These are phyloP conservation scores for Hibiscus syriacus DNA, from an alignment of 345 rosid species.

Conservation along the genomic window DNA sequence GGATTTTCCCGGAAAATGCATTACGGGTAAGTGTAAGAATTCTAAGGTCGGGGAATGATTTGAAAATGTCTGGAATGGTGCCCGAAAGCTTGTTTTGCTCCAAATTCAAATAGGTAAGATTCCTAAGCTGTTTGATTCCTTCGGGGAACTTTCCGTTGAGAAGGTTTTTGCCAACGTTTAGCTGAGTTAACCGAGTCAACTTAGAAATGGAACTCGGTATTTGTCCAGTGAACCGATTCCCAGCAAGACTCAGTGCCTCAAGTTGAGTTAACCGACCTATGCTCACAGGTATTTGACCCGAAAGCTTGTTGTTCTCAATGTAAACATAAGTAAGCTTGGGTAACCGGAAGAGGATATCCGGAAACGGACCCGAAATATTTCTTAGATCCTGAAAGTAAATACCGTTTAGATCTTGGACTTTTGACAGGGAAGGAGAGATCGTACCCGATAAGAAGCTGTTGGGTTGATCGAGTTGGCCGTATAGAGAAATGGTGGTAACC, in stretches of 20 bases:
- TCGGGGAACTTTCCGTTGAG: conserved; percentile 48
- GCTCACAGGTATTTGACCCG: conserved; percentile 45
- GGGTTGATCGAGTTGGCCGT: conserved; percentile 29
- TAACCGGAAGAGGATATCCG: conserved; percentile 38
- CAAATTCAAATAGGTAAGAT: conserved; percentile 25
- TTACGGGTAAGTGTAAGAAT: conserved; percentile 38
- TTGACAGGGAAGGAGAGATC: conserved; percentile 46
- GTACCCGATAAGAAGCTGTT: conserved; percentile 47
- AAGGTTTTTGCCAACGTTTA: conserved; percentile 41
- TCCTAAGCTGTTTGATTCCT: conserved; percentile 37
- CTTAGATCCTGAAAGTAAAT: conserved; percentile 37
- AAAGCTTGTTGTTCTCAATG: conserved; percentile 56
- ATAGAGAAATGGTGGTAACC: conserved; percentile 33
- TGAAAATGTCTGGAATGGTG: conserved; percentile 45
- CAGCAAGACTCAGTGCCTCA: conserved; percentile 30
- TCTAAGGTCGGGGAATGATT: conserved; percentile 36
- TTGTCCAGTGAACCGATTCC: conserved; percentile 56
- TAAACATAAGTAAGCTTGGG: conserved; percentile 45
- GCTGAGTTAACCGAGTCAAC: conserved; percentile 38
- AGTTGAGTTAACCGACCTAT: conserved; percentile 43
- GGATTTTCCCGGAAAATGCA: conserved; percentile 50
- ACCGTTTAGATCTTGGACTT: conserved; percentile 40
- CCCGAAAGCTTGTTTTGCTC: conserved; percentile 49
- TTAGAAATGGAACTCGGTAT: conserved; percentile 51
- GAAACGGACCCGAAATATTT: conserved; percentile 63